Percentiles rank a stretch among this genome's conserved stretches.
phyloP scores from a whole-genome alignment of 1,139 yeast species.

The Kurtzmaniella quercitrusa region DNA sequence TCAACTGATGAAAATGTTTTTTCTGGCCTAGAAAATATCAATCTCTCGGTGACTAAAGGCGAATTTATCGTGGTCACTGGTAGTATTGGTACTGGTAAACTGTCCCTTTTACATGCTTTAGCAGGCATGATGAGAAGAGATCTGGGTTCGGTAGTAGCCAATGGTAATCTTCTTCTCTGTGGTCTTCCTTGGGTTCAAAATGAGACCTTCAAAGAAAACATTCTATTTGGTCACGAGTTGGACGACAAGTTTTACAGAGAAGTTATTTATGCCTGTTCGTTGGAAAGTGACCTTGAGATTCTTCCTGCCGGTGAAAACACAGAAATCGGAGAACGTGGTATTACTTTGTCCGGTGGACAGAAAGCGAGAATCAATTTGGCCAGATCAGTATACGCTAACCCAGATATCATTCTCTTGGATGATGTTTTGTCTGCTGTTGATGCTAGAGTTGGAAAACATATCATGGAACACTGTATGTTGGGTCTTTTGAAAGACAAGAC shows the following conservation, averaged over 20 bases:
- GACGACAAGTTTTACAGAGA: constrained; percentile 24
- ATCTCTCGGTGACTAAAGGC: constrained; percentile 39
- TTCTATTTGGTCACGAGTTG: constrained; percentile 27
- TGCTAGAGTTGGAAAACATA: constrained; percentile 46
- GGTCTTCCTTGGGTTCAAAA: constrained; percentile 52
- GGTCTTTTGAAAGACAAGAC: constrained; percentile 34
- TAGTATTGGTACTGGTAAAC: constrained; percentile 67
- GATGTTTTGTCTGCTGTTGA: constrained; percentile 49
- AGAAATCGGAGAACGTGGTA: constrained; percentile 47
- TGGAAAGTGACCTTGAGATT: constrained; percentile 32
- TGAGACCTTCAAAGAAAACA: constrained; percentile 38
- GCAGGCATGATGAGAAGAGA: constrained; percentile 52
- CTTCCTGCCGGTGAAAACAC: constrained; percentile 43
- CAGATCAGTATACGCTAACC: constrained; percentile 39
- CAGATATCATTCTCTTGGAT: constrained; percentile 38
- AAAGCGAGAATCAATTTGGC: constrained; percentile 46
- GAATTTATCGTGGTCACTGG: constrained; percentile 73
- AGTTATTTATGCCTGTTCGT: constrained; percentile 32
- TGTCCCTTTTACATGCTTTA: constrained; percentile 57
- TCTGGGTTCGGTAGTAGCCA: constrained; percentile 33
- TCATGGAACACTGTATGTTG: constrained; percentile 35
- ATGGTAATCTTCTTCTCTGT: constrained; percentile 40
- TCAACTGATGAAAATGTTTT: constrained; percentile 14
- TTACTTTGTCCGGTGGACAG: constrained; percentile 48
- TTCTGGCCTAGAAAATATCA: constrained; percentile 18